Evolutionary conservation across 1,139 yeast species (phyloP).

Genomic region (Debaryomyces singareniensis): DNA sequence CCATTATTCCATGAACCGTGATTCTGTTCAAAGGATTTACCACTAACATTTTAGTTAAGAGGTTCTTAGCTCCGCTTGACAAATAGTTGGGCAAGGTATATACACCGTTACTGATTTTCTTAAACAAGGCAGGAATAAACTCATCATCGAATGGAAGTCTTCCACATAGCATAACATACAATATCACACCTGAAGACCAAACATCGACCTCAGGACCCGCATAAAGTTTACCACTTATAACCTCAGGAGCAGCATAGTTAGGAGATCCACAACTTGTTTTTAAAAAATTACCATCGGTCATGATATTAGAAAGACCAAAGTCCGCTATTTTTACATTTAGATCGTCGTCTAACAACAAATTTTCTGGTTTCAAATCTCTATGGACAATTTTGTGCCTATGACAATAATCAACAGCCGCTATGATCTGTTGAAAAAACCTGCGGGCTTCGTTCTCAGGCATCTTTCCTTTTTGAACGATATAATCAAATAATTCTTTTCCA

Average conservation of each 20-base stretch:
- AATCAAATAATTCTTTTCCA: conserved; percentile 92
- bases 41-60: conserved; percentile 88
- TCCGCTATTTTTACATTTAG: conserved; percentile 95
- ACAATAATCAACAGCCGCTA: conserved; percentile 96
- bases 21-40: conserved; percentile 95
- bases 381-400: conserved; percentile 98
- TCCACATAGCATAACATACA: conserved; percentile 96
- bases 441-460: conserved; percentile 95
- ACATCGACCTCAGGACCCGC: conserved; percentile 99
- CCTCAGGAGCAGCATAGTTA: conserved; percentile 98
- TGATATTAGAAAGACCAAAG: conserved; percentile 89
- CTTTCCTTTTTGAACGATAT: conserved; percentile 90
- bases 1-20: conserved; percentile 89
- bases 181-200: conserved; percentile 96
- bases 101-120: conserved; percentile 91
- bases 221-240: conserved; percentile 88
- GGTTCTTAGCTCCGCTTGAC: conserved; percentile 80
- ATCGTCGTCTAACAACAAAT: conserved; percentile 82
- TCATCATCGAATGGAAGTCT: conserved; percentile 97
- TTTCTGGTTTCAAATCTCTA: conserved; percentile 93
- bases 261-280: conserved; percentile 98
- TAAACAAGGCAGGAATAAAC: conserved; percentile 91
- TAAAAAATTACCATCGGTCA: conserved; percentile 96
- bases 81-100: conserved; percentile 88
- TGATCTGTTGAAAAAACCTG: conserved; percentile 93